These are phyloP conservation scores for Pisolithus microcarpus DNA, from an alignment of 768 basidiomycete genomes.

Conservation along the genomic window DNA sequence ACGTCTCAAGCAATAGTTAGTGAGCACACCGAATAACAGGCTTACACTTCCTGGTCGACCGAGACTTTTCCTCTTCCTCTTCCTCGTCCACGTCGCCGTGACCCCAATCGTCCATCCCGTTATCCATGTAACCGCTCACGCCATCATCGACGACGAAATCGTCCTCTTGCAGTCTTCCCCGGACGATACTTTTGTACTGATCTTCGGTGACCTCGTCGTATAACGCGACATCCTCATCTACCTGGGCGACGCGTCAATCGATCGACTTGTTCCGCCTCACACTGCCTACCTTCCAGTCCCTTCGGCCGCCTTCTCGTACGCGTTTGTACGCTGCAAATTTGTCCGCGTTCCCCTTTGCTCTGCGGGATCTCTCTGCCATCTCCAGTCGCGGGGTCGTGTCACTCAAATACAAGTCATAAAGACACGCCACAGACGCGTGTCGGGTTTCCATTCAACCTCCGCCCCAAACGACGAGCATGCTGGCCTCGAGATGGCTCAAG, in stretches of 20 bases:
- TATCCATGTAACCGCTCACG: constrained; percentile 84
- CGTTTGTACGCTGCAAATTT: constrained; percentile 56
- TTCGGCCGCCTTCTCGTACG: constrained; percentile 50
- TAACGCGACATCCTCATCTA: constrained; percentile 57
- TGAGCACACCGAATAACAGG: background rate
- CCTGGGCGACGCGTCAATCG: constrained; percentile 25
- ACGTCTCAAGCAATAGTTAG: constrained; percentile 4
- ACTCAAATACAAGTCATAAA: background rate
- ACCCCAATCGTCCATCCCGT: constrained; percentile 93
- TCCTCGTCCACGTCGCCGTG: constrained; percentile 50
- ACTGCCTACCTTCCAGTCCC: constrained; percentile 49
- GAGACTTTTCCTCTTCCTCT: constrained; percentile 39
- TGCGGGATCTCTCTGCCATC: constrained; percentile 25
- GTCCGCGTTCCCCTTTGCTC: constrained; percentile 23
- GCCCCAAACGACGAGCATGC: constrained; percentile 26
- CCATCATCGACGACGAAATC: constrained; percentile 98
- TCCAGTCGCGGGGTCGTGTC: background rate
- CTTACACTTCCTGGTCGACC: constrained; percentile 34
- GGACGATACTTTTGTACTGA: constrained; percentile 81
- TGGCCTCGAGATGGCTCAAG: constrained; percentile 40
- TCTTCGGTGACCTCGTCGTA: constrained; percentile 91
- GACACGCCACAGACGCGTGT: constrained; percentile 25
- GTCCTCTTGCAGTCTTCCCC: constrained; percentile 71
- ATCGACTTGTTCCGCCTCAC: constrained; percentile 1
- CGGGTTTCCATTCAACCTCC: constrained; percentile 14